phyloP scores from a whole-genome alignment of 805 yeast species.

The Komagataella ulmi region DNA sequence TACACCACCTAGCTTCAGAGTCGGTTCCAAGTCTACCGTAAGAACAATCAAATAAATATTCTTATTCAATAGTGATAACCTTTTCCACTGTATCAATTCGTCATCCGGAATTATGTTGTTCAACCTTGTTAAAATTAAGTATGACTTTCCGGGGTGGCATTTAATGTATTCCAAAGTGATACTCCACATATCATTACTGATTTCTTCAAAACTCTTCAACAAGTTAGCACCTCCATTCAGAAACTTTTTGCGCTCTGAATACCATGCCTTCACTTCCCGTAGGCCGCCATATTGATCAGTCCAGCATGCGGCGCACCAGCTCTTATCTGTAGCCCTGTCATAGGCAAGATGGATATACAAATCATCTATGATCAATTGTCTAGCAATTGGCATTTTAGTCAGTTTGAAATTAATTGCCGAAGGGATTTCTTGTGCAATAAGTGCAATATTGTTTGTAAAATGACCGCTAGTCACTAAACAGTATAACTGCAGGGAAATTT shows the following conservation, averaged over 20 bases:
- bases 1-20: conserved; percentile 19
- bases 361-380: conserved; percentile 44
- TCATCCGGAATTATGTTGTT: conserved; percentile 73
- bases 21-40: conserved; percentile 44
- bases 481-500: conserved; percentile 40
- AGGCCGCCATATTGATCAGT: conserved; percentile 69
- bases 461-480: conserved; percentile 18
- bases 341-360: conserved; percentile 77
- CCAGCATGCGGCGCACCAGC: conserved; percentile 86
- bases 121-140: conserved; percentile 54
- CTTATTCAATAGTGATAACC: conserved; percentile 43
- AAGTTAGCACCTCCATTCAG: conserved; percentile 1
- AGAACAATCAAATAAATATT: conserved; percentile 54
- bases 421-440: conserved; percentile 26
- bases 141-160: conserved; percentile 37
- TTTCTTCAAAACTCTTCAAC: conserved; percentile 29
- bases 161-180: conserved; percentile 33
- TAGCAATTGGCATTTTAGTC: conserved; percentile 20
- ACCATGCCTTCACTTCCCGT: conserved; percentile 55
- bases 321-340: conserved; percentile 65
- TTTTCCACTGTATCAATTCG: conserved; percentile 68
- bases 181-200: conserved; percentile 57
- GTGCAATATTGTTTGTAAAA: neutral
- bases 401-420: conserved; percentile 28
- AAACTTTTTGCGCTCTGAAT: conserved; percentile 9